Percentiles rank a stretch among this genome's conserved stretches.
These are phyloP conservation scores for Cercospora sp. DNA, from an alignment of 2,329 filamentous ascomycete species.

Conservation along the genomic window DNA sequence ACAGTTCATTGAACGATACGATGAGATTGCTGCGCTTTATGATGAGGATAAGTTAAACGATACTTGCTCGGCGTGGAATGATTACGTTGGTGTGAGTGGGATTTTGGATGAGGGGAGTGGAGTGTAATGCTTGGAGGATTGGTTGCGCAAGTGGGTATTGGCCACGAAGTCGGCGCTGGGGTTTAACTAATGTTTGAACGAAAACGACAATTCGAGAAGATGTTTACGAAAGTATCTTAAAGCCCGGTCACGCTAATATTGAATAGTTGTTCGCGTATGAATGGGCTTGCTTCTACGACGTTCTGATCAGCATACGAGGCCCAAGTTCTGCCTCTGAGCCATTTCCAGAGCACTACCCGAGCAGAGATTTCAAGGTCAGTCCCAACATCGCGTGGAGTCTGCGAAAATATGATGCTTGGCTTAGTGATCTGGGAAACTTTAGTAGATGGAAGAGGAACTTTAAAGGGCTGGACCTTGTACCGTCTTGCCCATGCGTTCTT, in stretches of 20 bases:
- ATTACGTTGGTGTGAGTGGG: background rate
- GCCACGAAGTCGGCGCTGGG: background rate
- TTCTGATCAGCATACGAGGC: no score
- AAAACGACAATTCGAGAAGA: background rate
- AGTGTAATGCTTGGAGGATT: background rate
- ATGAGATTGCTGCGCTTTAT: constrained; percentile 23
- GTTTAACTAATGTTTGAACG: background rate
- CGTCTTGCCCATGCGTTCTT: background rate
- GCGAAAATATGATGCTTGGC: background rate
- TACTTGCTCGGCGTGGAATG: constrained; percentile 8
- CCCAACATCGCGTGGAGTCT: background rate
- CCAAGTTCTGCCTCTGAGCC: no score
- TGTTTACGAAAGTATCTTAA: background rate
- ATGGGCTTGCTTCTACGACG: background rate
- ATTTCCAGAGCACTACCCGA: no score
- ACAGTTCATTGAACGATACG: constrained; percentile 32
- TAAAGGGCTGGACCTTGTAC: background rate
- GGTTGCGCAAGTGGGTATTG: background rate
- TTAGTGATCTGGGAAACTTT: background rate
- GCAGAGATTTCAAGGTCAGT: background rate
- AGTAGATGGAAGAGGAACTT: background rate
- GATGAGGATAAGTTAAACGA: constrained; percentile 1
- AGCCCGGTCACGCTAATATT: background rate
- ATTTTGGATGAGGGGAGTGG: background rate
- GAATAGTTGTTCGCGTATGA: background rate